phyloP scores from a whole-genome alignment of 768 basidiomycete genomes.

The Galerina sulciceps region DNA sequence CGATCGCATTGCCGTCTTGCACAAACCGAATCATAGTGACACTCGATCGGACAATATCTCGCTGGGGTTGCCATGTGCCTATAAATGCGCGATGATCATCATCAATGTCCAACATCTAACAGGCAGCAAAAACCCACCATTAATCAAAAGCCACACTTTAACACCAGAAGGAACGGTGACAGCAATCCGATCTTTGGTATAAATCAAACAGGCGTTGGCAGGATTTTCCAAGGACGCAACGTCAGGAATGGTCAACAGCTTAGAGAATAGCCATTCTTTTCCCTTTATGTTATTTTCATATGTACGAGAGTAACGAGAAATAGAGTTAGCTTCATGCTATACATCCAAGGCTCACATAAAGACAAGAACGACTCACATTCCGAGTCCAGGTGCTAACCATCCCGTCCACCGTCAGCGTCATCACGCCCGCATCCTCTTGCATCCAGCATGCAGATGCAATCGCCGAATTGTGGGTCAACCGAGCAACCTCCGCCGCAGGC shows the following conservation, averaged over 20 bases:
- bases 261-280: constrained; percentile 54
- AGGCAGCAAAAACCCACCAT: constrained; percentile 42
- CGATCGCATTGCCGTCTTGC: constrained; percentile 61
- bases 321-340: too few species aligned
- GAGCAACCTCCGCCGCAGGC: constrained; percentile 53
- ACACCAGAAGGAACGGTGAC: constrained; percentile 65
- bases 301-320: too few species aligned
- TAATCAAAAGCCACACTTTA: constrained; percentile 65
- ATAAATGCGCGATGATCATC: not conserved
- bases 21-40: constrained; percentile 69
- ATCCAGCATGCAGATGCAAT: constrained; percentile 59
- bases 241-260: constrained; percentile 34
- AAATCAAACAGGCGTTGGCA: constrained; percentile 50
- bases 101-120: constrained; percentile 2
- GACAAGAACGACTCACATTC: constrained; percentile 34
- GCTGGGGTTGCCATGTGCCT: constrained; percentile 70
- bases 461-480: constrained; percentile 54
- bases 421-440: constrained; percentile 56
- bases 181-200: constrained; percentile 60
- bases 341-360: not conserved
- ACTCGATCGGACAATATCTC: constrained; percentile 66
- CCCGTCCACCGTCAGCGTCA: constrained; percentile 63
- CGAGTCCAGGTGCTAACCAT: constrained; percentile 62
- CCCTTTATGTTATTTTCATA: constrained; percentile 6
- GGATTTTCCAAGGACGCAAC: constrained; percentile 29